phyloP scores from a whole-genome alignment of 2,329 filamentous ascomycete genomes.

The Colletotrichum musae region DNA sequence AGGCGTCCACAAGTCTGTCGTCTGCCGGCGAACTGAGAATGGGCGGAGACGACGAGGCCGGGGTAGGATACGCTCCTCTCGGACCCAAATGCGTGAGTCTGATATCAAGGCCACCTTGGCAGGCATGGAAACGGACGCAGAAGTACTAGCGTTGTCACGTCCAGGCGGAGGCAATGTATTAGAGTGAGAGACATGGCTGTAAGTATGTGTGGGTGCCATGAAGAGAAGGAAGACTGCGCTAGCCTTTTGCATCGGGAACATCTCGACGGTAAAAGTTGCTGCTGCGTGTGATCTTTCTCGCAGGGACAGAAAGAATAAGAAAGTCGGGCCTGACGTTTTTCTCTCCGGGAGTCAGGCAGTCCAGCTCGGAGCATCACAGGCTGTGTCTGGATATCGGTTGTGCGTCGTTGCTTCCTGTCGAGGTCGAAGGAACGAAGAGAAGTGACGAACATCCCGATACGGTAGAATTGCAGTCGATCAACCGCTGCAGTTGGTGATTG shows the following conservation, averaged over 20 bases:
- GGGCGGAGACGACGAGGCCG: constrained; percentile 18
- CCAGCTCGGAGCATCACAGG: background rate
- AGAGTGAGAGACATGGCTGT: constrained; percentile 30
- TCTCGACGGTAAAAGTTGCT: background rate
- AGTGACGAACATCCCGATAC: constrained; percentile 11
- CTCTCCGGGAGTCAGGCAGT: too few species aligned
- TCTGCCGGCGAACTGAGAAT: constrained; percentile 14
- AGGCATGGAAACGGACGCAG: constrained; percentile 29
- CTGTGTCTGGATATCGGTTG: background rate
- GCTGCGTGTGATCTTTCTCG: too few species aligned
- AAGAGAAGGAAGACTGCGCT: constrained; percentile 13
- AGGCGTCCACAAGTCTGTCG: constrained; percentile 20
- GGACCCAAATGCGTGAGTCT: constrained; percentile 11
- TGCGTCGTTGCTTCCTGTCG: background rate
- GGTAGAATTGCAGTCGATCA: constrained; percentile 29
- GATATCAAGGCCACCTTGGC: constrained; percentile 31
- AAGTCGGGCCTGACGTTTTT: too few species aligned
- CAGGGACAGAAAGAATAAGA: too few species aligned
- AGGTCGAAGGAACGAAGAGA: background rate
- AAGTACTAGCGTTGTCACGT: constrained; percentile 20
- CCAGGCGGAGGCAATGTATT: constrained; percentile 25
- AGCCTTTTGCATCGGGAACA: constrained; percentile 7
- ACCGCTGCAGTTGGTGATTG: constrained; percentile 24
- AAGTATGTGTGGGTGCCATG: constrained; percentile 3
- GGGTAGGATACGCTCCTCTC: constrained; percentile 22